Conservation (phyloP, 495 filamentous ascomycete genomes). For the Talaromyces liani region DNA sequence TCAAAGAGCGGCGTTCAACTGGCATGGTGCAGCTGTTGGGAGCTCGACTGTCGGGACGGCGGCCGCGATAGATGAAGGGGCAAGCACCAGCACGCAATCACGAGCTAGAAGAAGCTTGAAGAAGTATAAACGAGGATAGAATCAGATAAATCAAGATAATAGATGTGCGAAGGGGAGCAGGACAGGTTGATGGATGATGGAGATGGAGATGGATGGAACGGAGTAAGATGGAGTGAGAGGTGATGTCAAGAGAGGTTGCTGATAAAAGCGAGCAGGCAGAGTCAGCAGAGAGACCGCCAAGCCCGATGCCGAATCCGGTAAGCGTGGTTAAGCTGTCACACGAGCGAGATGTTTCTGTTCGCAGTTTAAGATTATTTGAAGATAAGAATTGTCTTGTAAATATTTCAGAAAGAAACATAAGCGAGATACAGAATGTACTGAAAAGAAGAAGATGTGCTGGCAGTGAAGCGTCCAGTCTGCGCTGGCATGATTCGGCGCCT, state of each 20-base stretch:
- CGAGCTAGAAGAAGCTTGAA: not conserved
- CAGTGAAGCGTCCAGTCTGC: not conserved
- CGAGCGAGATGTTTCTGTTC: not conserved
- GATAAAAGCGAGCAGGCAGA: constrained; percentile 16
- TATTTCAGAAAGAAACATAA: not conserved
- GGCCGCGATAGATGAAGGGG: constrained; percentile 14
- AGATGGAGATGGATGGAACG: constrained; percentile 24
- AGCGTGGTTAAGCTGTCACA: not conserved
- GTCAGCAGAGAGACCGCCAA: constrained; percentile 3
- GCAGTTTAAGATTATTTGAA: not conserved
- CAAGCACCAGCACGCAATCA: constrained; percentile 12
- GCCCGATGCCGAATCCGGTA: constrained; percentile 6
- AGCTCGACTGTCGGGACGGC: not conserved
- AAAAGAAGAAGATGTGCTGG: not conserved
- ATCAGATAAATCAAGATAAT: constrained; percentile 14
- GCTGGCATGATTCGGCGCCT: constrained; percentile 1
- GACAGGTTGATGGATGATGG: constrained; percentile 24
- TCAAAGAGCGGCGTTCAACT: constrained; percentile 48
- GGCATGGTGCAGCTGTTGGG: constrained; percentile 36
- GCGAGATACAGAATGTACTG: not conserved
- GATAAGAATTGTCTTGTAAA: not conserved
- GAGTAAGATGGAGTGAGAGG: constrained; percentile 16
- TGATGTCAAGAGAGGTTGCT: constrained; percentile 26
- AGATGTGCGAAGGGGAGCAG: constrained; percentile 7
- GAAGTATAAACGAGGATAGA: not conserved